phyloP scores from a whole-genome alignment of 306 rosid species.

The Cucumis sativus region DNA sequence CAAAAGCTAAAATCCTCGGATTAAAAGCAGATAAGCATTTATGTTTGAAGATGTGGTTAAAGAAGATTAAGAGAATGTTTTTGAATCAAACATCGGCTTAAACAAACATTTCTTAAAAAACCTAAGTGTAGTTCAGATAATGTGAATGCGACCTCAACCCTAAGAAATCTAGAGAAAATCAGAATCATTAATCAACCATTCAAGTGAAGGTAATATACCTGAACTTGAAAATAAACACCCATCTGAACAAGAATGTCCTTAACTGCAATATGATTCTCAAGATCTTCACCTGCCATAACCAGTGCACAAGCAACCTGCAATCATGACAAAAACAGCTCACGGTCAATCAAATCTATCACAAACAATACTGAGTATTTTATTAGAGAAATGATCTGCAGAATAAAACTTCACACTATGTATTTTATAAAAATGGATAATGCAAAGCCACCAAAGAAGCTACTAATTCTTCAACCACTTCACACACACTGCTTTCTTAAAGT shows the following conservation, averaged over 20 bases:
- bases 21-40: neutral
- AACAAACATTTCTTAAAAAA: neutral
- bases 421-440: neutral
- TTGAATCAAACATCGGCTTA: neutral
- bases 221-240: slow-evolving; percentile 46
- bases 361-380: neutral
- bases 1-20: neutral
- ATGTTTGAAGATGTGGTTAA: neutral
- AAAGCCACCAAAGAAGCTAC: neutral
- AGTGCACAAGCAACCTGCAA: slow-evolving; percentile 39
- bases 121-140: neutral
- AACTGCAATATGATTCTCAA: slow-evolving; percentile 26
- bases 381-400: neutral
- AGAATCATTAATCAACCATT: neutral
- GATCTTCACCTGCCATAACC: slow-evolving; percentile 30
- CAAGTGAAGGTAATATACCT: slow-evolving; percentile 12
- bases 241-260: slow-evolving; percentile 28
- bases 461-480: neutral
- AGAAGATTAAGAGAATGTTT: neutral
- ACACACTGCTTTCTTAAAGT: neutral
- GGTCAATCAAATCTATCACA: neutral
- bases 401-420: neutral
- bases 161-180: neutral
- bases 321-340: neutral
- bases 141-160: neutral